Evolutionary conservation across 768 basidiomycete species (phyloP), one percentile per base, ranked within the genome.

Genomic region (Dictyophora rubrovolvata): DNA sequence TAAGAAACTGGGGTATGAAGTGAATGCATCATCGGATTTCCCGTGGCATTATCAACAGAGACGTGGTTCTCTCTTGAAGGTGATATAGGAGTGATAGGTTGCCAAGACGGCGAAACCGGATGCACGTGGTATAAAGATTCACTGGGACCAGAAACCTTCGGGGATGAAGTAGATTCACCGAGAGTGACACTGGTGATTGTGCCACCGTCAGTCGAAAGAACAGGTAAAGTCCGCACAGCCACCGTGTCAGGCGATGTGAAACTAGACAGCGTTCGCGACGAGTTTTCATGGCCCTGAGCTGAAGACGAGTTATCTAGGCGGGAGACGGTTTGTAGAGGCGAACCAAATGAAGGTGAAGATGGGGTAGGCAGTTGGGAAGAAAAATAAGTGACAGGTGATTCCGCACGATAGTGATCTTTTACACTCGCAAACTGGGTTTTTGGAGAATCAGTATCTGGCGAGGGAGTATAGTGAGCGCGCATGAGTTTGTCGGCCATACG

Each of bases 401-500:
- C 42, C n/a, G 42, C n/a, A 42, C 42, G 42, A 14, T n/a, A 42
- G n/a, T 42, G 42, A 14, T 42, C 42, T n/a, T 42, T 42, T 4
- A 42, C n/a, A 42, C n/a, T n/a, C 11, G 12, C n/a, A 42, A 42
- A 42, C 10, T 14, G 42, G 10, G 42, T n/a, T 42, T 14, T 42
- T n/a, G 12, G 42, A 42, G 11, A n/a, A 14, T 42, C 14, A 42
- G 42, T 2, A 2, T 12, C 42, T 42, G 42, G 10, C n/a, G 3
- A 12, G 10, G 12, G 42, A 14, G 42, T 42, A n/a, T 12, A 42
- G 4, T 42, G 57, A 11, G 57, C 34, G 8, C 57, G 22, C 33
- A 48, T 59, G 23, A 59, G 49, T n/a, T 36, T 23, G 18, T 59
- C 57, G 8, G 57, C 33, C 14, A 59, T 47, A 51, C 57, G 57